Conservation (phyloP, 352 stramenopile genomes). For the Globisporangium nagaii region DNA sequence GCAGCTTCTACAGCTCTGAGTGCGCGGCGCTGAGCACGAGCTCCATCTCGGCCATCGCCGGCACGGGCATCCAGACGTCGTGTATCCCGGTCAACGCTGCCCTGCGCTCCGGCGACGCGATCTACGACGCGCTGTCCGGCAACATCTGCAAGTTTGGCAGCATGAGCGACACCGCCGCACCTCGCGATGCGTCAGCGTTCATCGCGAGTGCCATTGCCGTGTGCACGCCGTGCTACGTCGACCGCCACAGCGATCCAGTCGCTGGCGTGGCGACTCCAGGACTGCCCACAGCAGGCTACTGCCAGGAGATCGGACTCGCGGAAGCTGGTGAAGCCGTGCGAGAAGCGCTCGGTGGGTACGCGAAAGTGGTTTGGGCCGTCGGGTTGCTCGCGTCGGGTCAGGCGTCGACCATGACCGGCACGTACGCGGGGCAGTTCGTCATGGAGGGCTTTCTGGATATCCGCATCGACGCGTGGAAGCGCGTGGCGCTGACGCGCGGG, state of each 20-base stretch:
- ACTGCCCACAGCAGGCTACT: constrained; percentile 44
- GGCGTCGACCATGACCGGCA: constrained; percentile 90
- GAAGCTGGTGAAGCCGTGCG: constrained; percentile 62
- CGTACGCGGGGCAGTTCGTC: constrained; percentile 92
- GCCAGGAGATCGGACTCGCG: constrained; percentile 73
- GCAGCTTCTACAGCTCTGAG: constrained; percentile 79
- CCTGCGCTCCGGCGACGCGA: constrained; percentile 37
- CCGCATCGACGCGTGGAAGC: constrained; percentile 69
- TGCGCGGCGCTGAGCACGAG: constrained; percentile 43
- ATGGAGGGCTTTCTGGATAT: constrained; percentile 92
- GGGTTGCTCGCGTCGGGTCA: constrained; percentile 89
- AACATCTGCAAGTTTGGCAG: constrained; percentile 39
- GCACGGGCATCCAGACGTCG: constrained; percentile 52
- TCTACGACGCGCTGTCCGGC: constrained; percentile 56
- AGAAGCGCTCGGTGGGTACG: constrained; percentile 51
- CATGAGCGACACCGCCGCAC: not conserved
- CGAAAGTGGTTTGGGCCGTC: constrained; percentile 84
- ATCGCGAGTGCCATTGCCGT: not conserved
- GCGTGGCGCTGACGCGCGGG: constrained; percentile 81
- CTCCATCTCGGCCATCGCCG: constrained; percentile 44
- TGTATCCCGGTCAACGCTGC: constrained; percentile 53
- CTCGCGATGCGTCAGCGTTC: not conserved
- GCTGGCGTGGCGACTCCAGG: not conserved
- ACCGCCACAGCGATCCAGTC: constrained; percentile 15
- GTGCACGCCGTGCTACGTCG: constrained; percentile 51